Base-by-base conservation (phyloP, 768 basidiomycete genomes). In the Candolleomyces efflorescens region DNA sequence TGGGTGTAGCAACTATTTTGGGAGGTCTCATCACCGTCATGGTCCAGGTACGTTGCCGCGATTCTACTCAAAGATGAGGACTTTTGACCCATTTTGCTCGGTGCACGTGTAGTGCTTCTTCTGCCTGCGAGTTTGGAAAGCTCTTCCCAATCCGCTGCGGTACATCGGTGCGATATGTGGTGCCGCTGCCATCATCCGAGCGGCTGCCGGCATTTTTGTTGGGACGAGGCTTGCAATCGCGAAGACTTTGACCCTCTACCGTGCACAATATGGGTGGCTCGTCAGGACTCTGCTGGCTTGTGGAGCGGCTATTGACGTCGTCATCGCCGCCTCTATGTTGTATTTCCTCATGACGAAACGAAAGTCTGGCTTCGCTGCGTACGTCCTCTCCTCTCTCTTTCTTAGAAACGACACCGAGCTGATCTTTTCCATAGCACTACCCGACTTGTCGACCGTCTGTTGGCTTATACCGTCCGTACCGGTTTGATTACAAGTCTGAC, bases 401-500 rank as follows among this genome's bases (percentile, higher is more conserved):
- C 24, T 55, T 2, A 12, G 15, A 6, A 27, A 4, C n/a, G 3
- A 24, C 13, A 17, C 47, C 18, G 5, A 13, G 5, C 18, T 27
- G 43, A 37, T 39, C 2, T 46, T 36, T 44, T 32, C n/a, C 20
- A 18, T 11, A 69, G 69, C 11, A 64, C 66, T 13, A 63, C 61
- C 10, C 58, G 65, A 43, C 48, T 73, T 7, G 58, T 73, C 11
- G 64, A 70, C 17, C 65, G 68, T 9, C 55, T 72, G 17, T 55
- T 69, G 15, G 63, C 64, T 3, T 71, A 66, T 62, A 71, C 71
- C 0, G 65, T 72, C 45, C 67, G 71, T 70, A 64, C 68, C 11
- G 67, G 69, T 1, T 55, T 67, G 20, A 56, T 71, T 13, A 68
- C 68, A 0, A 68, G 69, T 32, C 44, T 63, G 5, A 54, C 64